A percentile compares a stretch with the other conserved stretches of the same genome.
Evolutionary conservation across 352 stramenopile species (phyloP).

Genomic region (Thraustochytrium striatum): DNA sequence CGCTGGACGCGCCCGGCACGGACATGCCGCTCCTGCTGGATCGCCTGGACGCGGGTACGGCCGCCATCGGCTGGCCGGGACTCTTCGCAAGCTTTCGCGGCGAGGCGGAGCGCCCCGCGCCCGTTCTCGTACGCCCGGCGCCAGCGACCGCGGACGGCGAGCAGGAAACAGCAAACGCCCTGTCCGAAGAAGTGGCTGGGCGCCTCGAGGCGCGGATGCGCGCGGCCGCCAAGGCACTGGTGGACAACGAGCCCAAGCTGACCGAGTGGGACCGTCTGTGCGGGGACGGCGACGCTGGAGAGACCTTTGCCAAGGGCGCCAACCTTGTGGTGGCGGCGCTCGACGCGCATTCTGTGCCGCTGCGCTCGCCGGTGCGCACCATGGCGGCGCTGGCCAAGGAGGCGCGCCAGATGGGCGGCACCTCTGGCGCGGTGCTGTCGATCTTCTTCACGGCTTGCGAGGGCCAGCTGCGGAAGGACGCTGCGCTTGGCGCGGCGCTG

Average conservation of each 20-base stretch:
- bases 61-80: conserved; percentile 46
- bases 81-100: conserved; percentile 1
- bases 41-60: conserved; percentile 48
- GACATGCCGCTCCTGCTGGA: conserved; percentile 5
- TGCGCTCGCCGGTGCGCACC: conserved; percentile 64
- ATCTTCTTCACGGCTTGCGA: conserved; percentile 75
- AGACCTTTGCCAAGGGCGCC: conserved; percentile 87
- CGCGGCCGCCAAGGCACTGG: conserved; percentile 68
- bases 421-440: conserved; percentile 85
- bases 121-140: not conserved
- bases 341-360: conserved; percentile 59
- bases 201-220: conserved; percentile 57
- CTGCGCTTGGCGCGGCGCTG: conserved; percentile 55
- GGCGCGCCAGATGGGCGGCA: conserved; percentile 80
- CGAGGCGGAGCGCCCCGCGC: not conserved
- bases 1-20: conserved; percentile 58
- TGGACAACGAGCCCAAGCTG: conserved; percentile 78
- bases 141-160: not conserved
- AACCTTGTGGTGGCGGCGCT: conserved; percentile 71
- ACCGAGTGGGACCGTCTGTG: conserved; percentile 87
- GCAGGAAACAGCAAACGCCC: not conserved
- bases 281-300: conserved; percentile 93
- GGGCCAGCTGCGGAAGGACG: conserved; percentile 9
- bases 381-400: conserved; percentile 65
- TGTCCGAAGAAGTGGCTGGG: conserved; percentile 42